A percentile compares a stretch with the other conserved stretches of the same genome.
Conservation (phyloP, 768 basidiomycete genomes). For the Nidularia sp. region DNA sequence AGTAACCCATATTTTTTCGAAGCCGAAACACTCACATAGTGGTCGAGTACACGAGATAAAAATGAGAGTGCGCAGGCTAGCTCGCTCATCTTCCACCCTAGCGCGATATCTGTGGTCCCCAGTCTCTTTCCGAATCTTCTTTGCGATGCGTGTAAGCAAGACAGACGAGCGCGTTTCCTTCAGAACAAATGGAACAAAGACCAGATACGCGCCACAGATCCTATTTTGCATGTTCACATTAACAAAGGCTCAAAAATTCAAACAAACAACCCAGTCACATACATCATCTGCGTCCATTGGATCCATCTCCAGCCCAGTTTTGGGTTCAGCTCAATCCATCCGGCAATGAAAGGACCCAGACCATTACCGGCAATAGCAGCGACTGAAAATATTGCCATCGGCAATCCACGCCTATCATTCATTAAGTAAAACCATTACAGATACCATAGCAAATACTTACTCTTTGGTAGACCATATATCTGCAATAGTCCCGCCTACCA, state of each 20-base stretch:
- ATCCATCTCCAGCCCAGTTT: slow-evolving; percentile 73
- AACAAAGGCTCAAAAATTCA: background rate
- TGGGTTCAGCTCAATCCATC: slow-evolving; percentile 56
- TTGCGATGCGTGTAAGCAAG: slow-evolving; percentile 63
- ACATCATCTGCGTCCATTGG: slow-evolving; percentile 71
- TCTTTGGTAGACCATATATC: slow-evolving; percentile 65
- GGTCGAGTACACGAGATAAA: slow-evolving; percentile 69
- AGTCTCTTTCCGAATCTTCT: slow-evolving; percentile 57
- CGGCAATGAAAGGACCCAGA: slow-evolving; percentile 55
- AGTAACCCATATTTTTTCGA: no score
- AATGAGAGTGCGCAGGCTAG: slow-evolving; percentile 53
- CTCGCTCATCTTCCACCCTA: slow-evolving; percentile 59
- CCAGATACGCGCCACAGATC: slow-evolving; percentile 43
- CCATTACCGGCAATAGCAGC: slow-evolving; percentile 57
- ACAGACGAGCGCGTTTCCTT: slow-evolving; percentile 73
- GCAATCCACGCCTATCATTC: slow-evolving; percentile 60
- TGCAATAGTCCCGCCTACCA: slow-evolving; percentile 73
- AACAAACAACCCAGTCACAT: slow-evolving; percentile 10
- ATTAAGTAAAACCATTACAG: background rate
- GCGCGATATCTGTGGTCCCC: slow-evolving; percentile 62
- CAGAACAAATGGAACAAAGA: slow-evolving; percentile 52
- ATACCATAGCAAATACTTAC: slow-evolving; percentile 25
- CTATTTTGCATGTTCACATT: slow-evolving; percentile 22
- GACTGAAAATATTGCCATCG: slow-evolving; percentile 72
- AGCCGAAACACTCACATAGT: slow-evolving; percentile 44